Conservation (phyloP, 192 early-diverging fungal genomes). For the Martensiomyces pterosporus region DNA sequence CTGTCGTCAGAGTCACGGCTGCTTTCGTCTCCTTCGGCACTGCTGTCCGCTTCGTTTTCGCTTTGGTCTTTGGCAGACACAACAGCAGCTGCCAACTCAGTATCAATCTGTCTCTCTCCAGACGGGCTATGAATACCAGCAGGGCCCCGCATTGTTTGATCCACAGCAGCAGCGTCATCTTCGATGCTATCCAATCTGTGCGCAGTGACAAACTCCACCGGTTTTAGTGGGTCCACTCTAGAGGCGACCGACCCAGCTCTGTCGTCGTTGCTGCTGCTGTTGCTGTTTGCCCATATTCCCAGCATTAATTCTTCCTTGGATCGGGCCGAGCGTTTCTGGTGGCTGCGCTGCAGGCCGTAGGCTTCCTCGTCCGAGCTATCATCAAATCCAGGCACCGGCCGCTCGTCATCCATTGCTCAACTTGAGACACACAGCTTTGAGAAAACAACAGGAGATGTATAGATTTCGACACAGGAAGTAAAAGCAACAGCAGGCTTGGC, state of each 20-base stretch:
- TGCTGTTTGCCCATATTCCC: conserved; percentile 31
- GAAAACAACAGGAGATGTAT: not conserved
- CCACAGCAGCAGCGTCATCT: not conserved
- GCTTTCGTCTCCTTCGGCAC: not conserved
- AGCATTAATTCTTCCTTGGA: conserved; percentile 38
- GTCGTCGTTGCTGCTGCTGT: not conserved
- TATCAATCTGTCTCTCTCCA: not conserved
- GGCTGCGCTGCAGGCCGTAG: not conserved
- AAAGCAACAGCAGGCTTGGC: too few relatives aligned
- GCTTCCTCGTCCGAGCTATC: conserved; percentile 38
- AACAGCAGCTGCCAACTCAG: too few relatives aligned
- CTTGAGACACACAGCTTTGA: too few relatives aligned
- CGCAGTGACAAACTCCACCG: conserved; percentile 25
- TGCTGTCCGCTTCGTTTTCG: too few relatives aligned
- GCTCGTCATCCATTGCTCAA: conserved; percentile 10
- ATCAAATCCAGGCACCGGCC: conserved; percentile 12
- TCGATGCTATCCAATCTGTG: not conserved
- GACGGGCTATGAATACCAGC: too few relatives aligned
- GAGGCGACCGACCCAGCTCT: not conserved
- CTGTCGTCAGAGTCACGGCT: not conserved
- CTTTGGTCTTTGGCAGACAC: too few relatives aligned
- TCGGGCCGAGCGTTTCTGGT: not conserved
- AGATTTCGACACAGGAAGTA: not conserved
- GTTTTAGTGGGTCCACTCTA: not conserved
- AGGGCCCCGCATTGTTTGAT: too few relatives aligned